Base-by-base conservation (phyloP, 139 green algal species). In the Closterium sp. region DNA sequence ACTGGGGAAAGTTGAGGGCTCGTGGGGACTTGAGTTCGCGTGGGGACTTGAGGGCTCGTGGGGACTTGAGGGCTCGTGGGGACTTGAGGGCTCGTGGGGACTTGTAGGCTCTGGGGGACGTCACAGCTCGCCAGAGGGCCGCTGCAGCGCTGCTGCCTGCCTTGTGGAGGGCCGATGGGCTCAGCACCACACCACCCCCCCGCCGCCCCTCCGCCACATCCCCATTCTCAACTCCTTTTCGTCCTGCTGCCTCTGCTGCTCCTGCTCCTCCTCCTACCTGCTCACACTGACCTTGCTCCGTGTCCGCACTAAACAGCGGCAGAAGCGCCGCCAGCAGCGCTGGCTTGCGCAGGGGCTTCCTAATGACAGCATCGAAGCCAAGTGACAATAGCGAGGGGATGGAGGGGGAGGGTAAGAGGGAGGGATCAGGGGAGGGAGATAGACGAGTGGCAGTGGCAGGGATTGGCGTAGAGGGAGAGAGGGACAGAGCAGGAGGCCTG, bases 321-420 rank as follows among this genome's bases (percentile, higher is more conserved):
- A 31, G 32, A n/a, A 93, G 28, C 24, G 88, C 93, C 32, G 31
- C 88, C 22, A 89, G 2, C 87, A 93, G 84, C 19, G 91, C 88
- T 22, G 19, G 89, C 34, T 70, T 86, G 31, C 91, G 87, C 10
- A 93, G 84, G 24, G 91, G 91, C 19, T 93, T 93, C 31, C 38
- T 30, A 0, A 93, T 9, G 24, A 93, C 86, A 27, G 91, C 91
- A 70, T 93, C 91, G 34, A 93, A 93, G n/a, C 91, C 87, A 45
- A 45, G 38, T 45, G 38, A 45, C 38, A 45, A 45, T 45, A 45
- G 38, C 38, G 38, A 45, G 38, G 38, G 38, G 2, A 45, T 45
- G 38, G 38, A 45, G 9, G 38, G 38, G 38, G 38, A 45, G 4
- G 38, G 4, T 45, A 45, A 45, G 38, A 45, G 38, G 38, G 38